Conservation (phyloP, 768 basidiomycete species). For the Tulasnella sp. region DNA sequence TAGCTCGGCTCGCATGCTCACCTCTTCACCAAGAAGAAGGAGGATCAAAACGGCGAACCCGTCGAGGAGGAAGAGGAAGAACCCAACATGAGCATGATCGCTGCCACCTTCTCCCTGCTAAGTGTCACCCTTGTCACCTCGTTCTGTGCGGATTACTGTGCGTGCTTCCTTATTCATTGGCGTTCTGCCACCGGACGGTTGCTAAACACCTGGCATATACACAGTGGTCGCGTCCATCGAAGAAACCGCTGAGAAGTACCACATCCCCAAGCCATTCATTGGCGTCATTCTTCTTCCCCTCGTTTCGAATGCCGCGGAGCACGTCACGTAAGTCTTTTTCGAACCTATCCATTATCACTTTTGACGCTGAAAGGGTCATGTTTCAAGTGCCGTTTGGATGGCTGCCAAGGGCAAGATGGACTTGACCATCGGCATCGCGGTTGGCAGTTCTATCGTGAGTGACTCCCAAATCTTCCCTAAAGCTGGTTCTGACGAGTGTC, state of each 20-base stretch:
- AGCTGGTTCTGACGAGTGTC: not conserved
- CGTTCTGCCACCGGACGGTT: not conserved
- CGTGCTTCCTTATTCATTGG: constrained; percentile 23
- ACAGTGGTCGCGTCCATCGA: constrained; percentile 85
- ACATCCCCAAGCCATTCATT: constrained; percentile 76
- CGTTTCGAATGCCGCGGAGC: constrained; percentile 79
- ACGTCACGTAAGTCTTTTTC: constrained; percentile 33
- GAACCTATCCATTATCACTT: not conserved
- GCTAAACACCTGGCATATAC: not conserved
- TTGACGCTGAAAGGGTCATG: not conserved
- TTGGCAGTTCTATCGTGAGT: constrained; percentile 70
- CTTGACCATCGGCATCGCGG: constrained; percentile 66
- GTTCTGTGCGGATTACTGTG: constrained; percentile 81
- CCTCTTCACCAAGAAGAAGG: constrained; percentile 5
- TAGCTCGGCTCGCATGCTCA: constrained; percentile 12
- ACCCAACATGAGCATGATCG: constrained; percentile 14
- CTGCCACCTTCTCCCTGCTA: constrained; percentile 32
- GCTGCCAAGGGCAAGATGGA: constrained; percentile 66
- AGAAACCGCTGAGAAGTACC: constrained; percentile 70
- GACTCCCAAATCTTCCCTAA: not conserved
- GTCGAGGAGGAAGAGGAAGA: constrained; percentile 7
- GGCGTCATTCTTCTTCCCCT: constrained; percentile 80
- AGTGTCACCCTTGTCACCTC: constrained; percentile 68
- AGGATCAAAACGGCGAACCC: not conserved
- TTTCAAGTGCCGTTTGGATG: constrained; percentile 67